Conservation (phyloP, 768 basidiomycete genomes). For the Dendrothele bispora region DNA sequence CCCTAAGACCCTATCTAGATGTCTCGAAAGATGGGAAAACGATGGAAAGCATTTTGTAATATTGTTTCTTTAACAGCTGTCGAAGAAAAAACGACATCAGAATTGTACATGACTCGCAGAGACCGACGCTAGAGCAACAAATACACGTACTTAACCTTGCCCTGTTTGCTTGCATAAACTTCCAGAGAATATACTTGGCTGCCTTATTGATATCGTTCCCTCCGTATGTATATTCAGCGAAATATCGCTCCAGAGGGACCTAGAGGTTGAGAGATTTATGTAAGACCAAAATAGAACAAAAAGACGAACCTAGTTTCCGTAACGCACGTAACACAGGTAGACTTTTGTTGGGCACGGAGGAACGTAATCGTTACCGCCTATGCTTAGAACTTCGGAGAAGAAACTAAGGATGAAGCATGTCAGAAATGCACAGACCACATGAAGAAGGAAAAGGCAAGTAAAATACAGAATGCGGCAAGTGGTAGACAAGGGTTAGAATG, state of each 20-base stretch:
- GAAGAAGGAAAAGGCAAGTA: too few species aligned
- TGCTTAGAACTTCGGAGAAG: conserved; percentile 81
- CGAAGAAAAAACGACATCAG: too few species aligned
- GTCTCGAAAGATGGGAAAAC: too few species aligned
- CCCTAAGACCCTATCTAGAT: too few species aligned
- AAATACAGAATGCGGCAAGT: background rate
- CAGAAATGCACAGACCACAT: too few species aligned
- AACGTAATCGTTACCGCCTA: conserved; percentile 77
- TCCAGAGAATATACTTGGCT: conserved; percentile 92
- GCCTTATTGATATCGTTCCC: conserved; percentile 92
- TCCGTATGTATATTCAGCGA: conserved; percentile 88
- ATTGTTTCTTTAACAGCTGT: too few species aligned
- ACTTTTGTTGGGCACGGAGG: conserved; percentile 88
- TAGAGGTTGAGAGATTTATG: too few species aligned
- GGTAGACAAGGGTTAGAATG: background rate
- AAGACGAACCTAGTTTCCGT: conserved; percentile 76
- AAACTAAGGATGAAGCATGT: too few species aligned
- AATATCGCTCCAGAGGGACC: conserved; percentile 78
- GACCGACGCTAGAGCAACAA: too few species aligned
- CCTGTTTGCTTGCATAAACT: conserved; percentile 90
- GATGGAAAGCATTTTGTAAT: too few species aligned
- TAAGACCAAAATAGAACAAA: conserved; percentile 7
- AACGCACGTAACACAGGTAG: conserved; percentile 89
- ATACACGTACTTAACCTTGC: conserved; percentile 76
- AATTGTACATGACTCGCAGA: too few species aligned